phyloP scores from a whole-genome alignment of 2,329 filamentous ascomycete genomes.

The Cladosporium sp. region DNA sequence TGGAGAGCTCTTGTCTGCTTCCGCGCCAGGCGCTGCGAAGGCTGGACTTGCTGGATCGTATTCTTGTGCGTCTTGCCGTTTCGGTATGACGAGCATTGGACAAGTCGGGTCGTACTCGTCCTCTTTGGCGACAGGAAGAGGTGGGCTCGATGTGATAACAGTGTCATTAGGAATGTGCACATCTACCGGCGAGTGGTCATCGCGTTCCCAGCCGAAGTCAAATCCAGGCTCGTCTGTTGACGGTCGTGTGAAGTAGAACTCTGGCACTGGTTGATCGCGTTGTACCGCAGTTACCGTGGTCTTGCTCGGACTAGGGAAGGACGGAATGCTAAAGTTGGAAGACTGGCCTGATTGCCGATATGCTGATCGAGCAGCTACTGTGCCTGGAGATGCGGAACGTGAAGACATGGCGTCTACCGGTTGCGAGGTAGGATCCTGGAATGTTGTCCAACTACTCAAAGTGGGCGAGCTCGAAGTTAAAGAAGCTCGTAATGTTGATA shows the following conservation, averaged over 20 bases:
- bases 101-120: conserved; percentile 33
- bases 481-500: conserved; percentile 40
- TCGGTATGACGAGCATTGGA: conserved; percentile 26
- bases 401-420: conserved; percentile 9
- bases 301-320: conserved; percentile 34
- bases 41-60: conserved; percentile 34
- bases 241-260: conserved; percentile 29
- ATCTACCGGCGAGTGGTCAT: neutral
- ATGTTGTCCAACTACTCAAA: conserved; percentile 38
- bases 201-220: conserved; percentile 6
- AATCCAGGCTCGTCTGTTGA: conserved; percentile 14
- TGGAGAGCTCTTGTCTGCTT: conserved; percentile 23
- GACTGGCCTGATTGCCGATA: conserved; percentile 12
- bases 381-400: neutral
- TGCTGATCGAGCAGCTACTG: neutral
- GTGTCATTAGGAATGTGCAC: neutral
- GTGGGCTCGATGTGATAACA: conserved; percentile 31
- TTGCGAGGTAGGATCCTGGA: conserved; percentile 25
- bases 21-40: conserved; percentile 9
- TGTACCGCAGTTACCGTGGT: conserved; percentile 20
- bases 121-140: conserved; percentile 24
- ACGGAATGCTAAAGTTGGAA: conserved; percentile 16
- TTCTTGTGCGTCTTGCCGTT: conserved; percentile 23
- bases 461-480: conserved; percentile 43
- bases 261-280: conserved; percentile 25